Evolutionary conservation across 2,329 filamentous ascomycete genomes (phyloP), one percentile per base, ranked within the genome.

Genomic region (Calonectria henricotiae): DNA sequence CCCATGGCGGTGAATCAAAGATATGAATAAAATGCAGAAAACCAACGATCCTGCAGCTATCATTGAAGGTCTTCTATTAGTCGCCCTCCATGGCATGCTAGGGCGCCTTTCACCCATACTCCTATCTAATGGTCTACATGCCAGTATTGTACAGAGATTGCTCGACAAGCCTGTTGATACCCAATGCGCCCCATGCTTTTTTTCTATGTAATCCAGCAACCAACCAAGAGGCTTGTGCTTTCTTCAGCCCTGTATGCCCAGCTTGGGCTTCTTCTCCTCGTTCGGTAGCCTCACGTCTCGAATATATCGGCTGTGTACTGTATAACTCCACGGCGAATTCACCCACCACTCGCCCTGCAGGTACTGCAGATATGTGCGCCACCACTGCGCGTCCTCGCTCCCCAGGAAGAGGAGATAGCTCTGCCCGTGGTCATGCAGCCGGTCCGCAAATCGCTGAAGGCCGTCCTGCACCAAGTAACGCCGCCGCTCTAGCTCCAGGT

Each of bases 291-390:
- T 51, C 62, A 69, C 39, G n/a, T 65, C 44, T 32, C 62, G 20
- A 4, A 41, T 39, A 39, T 61, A 67, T 9, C 54, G 62, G 30
- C 67, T 69, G 32, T 69, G 62, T 41, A 62, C 67, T n/a, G 54
- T 69, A 27, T 69, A 62, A 8, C 44, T 69, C 62, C 67, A 69
- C n/a, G 51, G 54, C 35, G 44, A 25, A 47, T 65, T 44, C 39
- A 62, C 44, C 62, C 67, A 69, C 62, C 67, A 69, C 44, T 69
- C 67, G 44, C 67, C 67, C n/a, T 54, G 54, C 12, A 69, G n/a
- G 12, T 54, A 41, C 27, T 65, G 62, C 20, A 69, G 25, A 39
- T 65, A 62, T 5, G 51, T 64, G 51, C 62, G 62, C 67, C 67
- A 69, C 67, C 67, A 69, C 62, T 69, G 61, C 11, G 61, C 62